phyloP scores from a whole-genome alignment of 305 asterid genomes.

The Petunia hybrid region DNA sequence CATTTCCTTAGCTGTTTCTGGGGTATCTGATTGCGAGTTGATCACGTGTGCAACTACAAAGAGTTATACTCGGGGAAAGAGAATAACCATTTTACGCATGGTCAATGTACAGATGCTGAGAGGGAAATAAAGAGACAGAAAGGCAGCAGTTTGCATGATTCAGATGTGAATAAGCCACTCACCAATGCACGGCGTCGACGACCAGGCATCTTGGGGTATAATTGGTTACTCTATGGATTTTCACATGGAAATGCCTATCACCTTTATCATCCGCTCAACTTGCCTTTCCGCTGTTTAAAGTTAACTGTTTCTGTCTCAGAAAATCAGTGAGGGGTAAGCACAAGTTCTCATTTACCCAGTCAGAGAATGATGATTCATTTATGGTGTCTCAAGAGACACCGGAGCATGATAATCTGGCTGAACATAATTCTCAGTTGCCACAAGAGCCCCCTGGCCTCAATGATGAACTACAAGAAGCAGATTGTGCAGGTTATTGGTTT shows the following conservation, averaged over 20 bases:
- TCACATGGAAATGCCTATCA: conserved; percentile 27
- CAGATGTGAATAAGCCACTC: conserved; percentile 48
- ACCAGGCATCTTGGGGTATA: conserved; percentile 81
- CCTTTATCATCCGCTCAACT: not conserved
- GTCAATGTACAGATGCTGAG: conserved; percentile 64
- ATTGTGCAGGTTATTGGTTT: conserved; percentile 60
- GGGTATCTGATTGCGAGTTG: not conserved
- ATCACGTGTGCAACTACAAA: conserved; percentile 16
- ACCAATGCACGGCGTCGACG: conserved; percentile 57
- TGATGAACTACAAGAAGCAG: conserved; percentile 55
- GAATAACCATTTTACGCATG: not conserved
- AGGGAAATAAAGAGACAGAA: conserved; percentile 71
- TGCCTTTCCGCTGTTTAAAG: conserved; percentile 18
- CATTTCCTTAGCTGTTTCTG: conserved; percentile 11
- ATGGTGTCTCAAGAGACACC: conserved; percentile 55
- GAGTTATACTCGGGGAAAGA: not conserved
- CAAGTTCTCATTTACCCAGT: conserved; percentile 50
- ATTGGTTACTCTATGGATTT: conserved; percentile 19
- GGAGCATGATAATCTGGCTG: conserved; percentile 46
- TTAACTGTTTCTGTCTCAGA: conserved; percentile 48
- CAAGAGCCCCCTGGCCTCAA: conserved; percentile 42
- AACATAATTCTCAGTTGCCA: conserved; percentile 46
- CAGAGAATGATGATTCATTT: conserved; percentile 54
- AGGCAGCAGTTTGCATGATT: conserved; percentile 53
- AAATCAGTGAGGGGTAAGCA: conserved; percentile 62